Base-by-base conservation (phyloP, 2,329 filamentous ascomycete genomes). In the Alternaria sp. region DNA sequence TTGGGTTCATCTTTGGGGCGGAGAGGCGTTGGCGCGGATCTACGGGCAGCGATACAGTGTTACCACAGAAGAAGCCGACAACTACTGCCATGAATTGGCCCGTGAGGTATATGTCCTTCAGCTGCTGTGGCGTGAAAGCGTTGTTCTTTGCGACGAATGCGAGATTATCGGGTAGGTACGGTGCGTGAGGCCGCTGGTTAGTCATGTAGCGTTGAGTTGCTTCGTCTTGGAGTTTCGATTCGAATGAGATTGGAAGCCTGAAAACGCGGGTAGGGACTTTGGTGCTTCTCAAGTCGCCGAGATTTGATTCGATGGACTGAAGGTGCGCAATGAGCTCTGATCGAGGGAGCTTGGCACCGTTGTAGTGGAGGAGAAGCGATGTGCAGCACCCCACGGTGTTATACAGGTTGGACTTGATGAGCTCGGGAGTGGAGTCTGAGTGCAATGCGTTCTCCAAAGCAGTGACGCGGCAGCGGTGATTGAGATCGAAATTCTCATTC, bases 91-190 rank as follows among this genome's bases (percentile, higher is more conserved):
- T 85, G 58, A 86, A 81, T 8, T 81, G 81, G 25, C 83, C 82
- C 4, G 77, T 84, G 8, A 86, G 79, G 65, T 85, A 85, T 50
- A 87, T 85, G 3, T 84, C 78, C 45, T 84, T 81, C 4, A 87
- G 77, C 61, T 86, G 82, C 45, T 83, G 78, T 1, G 80, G 74
- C 4, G 81, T 78, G 61, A 88, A 83, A 4, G 83, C 85, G 66
- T 87, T 87, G 73, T 86, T 87, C 65, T 83, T 83, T 1, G 85
- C 85, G 1, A 83, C 80, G 59, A 90, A 91, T 1, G 85, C 81
- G 44, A 89, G 81, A 57, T 90, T 90, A 67, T 87, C 86, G 0
- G 89, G 89, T 0, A 90, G 81, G 71, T 89, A 91, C 0, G 86
- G 84, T 0, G 89, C 89, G 52, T 88, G 84, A 1, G 85, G 83